Conservation (phyloP, 2,329 filamentous ascomycete species). For the Passalora sequoiae region DNA sequence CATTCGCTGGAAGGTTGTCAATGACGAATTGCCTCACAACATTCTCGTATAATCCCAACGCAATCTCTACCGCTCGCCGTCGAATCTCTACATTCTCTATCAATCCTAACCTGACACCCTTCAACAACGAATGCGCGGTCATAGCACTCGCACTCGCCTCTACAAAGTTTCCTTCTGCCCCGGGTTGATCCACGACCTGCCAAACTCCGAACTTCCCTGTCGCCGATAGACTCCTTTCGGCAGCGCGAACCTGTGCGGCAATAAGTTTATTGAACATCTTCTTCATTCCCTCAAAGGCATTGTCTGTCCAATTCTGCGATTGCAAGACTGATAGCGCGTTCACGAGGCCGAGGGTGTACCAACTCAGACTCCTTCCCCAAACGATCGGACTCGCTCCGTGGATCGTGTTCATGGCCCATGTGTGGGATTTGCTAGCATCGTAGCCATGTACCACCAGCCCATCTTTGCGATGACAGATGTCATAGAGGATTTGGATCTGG, state of each 20-base stretch:
- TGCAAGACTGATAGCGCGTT: conserved; percentile 45
- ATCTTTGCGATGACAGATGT: conserved; percentile 39
- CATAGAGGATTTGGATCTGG: conserved; percentile 46
- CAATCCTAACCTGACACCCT: conserved; percentile 41
- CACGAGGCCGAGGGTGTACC: conserved; percentile 51
- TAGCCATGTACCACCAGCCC: conserved; percentile 53
- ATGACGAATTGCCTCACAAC: conserved; percentile 43
- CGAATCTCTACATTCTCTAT: conserved; percentile 29
- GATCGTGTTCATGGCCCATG: conserved; percentile 49
- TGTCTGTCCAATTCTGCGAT: conserved; percentile 18
- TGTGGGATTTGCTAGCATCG: conserved; percentile 45
- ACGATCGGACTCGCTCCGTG: conserved; percentile 51
- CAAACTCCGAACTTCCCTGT: conserved; percentile 46
- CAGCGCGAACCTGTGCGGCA: conserved; percentile 35
- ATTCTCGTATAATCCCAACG: conserved; percentile 50
- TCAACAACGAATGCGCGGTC: conserved; percentile 52
- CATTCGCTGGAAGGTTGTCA: conserved; percentile 45
- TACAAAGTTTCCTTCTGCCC: conserved; percentile 51
- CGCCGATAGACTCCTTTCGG: conserved; percentile 30
- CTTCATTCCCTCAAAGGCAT: conserved; percentile 30
- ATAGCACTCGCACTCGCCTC: conserved; percentile 56
- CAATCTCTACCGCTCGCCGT: conserved; percentile 22
- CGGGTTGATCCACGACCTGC: conserved; percentile 51
- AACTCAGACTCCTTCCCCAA: conserved; percentile 52
- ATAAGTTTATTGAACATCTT: conserved; percentile 39